phyloP scores from a whole-genome alignment of 2,329 filamentous ascomycete genomes.

The Helotiales sp. region DNA sequence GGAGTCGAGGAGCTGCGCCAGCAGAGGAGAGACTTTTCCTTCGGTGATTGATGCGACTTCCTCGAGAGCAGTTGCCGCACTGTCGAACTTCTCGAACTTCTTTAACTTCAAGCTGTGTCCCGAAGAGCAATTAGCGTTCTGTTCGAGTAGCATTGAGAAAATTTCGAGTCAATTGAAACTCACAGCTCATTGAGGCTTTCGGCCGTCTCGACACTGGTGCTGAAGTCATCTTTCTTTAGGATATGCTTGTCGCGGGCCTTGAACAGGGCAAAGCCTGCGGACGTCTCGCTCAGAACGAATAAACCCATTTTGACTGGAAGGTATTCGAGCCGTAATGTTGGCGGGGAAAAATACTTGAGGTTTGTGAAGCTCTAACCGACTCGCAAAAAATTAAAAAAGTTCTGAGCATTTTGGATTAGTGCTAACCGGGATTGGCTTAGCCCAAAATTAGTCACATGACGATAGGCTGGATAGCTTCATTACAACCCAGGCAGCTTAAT shows the following conservation, averaged over 20 bases:
- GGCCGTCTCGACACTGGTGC: slow-evolving; percentile 74
- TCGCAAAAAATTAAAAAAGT: slow-evolving; percentile 28
- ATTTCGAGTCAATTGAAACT: slow-evolving; percentile 47
- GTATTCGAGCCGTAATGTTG: slow-evolving; percentile 18
- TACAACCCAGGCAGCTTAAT: background rate
- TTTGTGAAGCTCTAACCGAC: slow-evolving; percentile 22
- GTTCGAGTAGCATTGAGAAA: slow-evolving; percentile 8
- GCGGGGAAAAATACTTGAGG: slow-evolving; percentile 19
- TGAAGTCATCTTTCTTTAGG: slow-evolving; percentile 82
- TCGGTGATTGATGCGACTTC: slow-evolving; percentile 89
- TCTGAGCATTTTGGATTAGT: slow-evolving; percentile 11
- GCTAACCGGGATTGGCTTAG: background rate
- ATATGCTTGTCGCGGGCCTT: slow-evolving; percentile 99
- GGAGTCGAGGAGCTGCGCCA: slow-evolving; percentile 80
- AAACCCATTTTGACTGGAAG: slow-evolving; percentile 70
- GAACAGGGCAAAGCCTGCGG: slow-evolving; percentile 88
- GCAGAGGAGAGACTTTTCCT: slow-evolving; percentile 90
- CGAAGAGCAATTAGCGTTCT: slow-evolving; percentile 30
- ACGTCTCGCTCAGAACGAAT: slow-evolving; percentile 93
- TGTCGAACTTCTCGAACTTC: slow-evolving; percentile 97
- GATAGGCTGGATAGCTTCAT: background rate
- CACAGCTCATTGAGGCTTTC: slow-evolving; percentile 88
- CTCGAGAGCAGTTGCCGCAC: slow-evolving; percentile 85
- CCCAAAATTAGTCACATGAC: background rate
- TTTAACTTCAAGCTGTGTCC: slow-evolving; percentile 82